phyloP scores from a whole-genome alignment of 805 yeast genomes.

The Isabelozyma pseudorhagii region DNA sequence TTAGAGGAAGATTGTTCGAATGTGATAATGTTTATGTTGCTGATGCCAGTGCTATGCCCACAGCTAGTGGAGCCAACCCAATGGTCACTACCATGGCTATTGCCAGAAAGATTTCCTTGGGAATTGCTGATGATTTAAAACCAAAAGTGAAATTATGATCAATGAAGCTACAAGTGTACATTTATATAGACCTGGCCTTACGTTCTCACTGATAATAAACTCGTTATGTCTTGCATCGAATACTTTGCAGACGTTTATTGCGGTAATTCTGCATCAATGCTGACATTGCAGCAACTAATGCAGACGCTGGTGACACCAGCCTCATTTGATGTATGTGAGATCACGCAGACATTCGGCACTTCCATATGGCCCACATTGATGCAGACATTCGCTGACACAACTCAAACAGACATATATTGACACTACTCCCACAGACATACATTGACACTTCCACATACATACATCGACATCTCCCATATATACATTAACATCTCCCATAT shows the following conservation, averaged over 20 bases:
- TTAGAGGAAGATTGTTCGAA: conserved; percentile 45
- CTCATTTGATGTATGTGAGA: too few species aligned
- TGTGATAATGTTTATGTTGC: conserved; percentile 47
- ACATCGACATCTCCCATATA: too few species aligned
- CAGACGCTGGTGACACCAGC: not conserved
- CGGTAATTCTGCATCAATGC: too few species aligned
- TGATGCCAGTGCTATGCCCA: conserved; percentile 49
- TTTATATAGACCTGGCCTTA: not conserved
- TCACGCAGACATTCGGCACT: too few species aligned
- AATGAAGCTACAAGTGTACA: not conserved
- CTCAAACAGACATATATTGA: too few species aligned
- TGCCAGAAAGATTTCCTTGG: conserved; percentile 41
- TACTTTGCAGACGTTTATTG: too few species aligned
- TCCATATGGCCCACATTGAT: too few species aligned
- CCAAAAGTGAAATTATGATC: conserved; percentile 21
- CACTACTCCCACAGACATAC: too few species aligned
- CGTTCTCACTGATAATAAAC: not conserved
- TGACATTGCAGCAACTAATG: too few species aligned
- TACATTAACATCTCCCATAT: too few species aligned
- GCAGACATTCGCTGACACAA: not conserved
- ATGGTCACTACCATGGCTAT: conserved; percentile 49
- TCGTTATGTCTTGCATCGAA: too few species aligned
- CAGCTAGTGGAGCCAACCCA: conserved; percentile 55
- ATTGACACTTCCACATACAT: too few species aligned
- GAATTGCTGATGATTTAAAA: conserved; percentile 30